Conservation (phyloP, 2,329 filamentous ascomycete genomes). For the Pseudogymnoascus sp. region DNA sequence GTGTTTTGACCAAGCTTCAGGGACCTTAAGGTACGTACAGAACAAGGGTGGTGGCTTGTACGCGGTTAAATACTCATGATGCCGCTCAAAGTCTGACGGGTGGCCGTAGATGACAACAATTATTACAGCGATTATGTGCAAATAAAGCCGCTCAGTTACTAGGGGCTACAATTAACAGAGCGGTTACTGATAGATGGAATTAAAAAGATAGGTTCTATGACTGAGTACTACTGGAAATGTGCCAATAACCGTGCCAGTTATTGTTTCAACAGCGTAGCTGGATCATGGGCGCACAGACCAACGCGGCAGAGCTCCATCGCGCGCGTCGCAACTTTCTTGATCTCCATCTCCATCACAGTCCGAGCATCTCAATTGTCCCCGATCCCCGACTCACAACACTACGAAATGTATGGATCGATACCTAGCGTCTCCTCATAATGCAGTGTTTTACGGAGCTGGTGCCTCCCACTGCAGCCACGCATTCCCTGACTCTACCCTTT, state of each 20-base stretch:
- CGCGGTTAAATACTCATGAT: too few species aligned
- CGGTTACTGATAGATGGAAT: too few species aligned
- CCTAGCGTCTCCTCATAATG: constrained; percentile 44
- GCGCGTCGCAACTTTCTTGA: not conserved
- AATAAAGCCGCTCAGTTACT: too few species aligned
- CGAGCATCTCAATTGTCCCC: not conserved
- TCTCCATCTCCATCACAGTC: not conserved
- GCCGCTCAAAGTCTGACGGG: too few species aligned
- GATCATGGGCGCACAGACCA: not conserved
- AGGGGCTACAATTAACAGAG: too few species aligned
- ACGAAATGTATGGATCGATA: not conserved
- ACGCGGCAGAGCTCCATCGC: not conserved
- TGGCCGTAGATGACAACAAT: too few species aligned
- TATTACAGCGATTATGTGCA: too few species aligned
- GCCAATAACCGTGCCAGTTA: too few species aligned
- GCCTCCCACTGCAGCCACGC: constrained; percentile 87
- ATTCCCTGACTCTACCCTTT: constrained; percentile 74
- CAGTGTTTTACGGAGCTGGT: constrained; percentile 97
- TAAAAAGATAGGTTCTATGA: too few species aligned
- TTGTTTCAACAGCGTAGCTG: not conserved
- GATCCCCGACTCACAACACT: not conserved
- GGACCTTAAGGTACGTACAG: not conserved
- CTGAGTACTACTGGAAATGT: too few species aligned
- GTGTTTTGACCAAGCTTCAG: constrained; percentile 3
- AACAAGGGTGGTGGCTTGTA: not conserved